Percentiles rank a stretch among this genome's conserved stretches.
These are phyloP conservation scores for Plasmodium fragile DNA, from an alignment of 169 alveolate genomes.

Conservation along the genomic window DNA sequence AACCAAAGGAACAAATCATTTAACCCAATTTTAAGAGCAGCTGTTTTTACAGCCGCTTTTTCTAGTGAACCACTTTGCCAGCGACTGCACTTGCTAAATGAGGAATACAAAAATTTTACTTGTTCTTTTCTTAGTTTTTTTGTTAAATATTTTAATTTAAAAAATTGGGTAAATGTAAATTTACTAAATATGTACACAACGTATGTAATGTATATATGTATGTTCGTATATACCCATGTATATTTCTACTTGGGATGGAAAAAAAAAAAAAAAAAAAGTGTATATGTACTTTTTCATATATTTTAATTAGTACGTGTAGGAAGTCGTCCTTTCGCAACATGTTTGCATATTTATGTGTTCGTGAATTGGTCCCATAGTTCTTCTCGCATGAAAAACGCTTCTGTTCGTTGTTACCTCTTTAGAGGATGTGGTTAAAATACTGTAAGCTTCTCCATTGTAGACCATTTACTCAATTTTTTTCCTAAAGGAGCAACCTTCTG, in stretches of 20 bases:
- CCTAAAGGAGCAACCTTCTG: slow-evolving; percentile 97
- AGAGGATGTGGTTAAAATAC: background rate
- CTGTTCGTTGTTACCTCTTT: background rate
- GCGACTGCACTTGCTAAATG: background rate
- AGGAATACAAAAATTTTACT: background rate
- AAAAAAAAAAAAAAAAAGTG: slow-evolving; percentile 7
- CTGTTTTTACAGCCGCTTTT: background rate
- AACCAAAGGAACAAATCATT: background rate
- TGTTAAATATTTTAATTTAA: slow-evolving; percentile 21
- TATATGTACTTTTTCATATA: background rate
- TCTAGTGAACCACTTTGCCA: background rate
- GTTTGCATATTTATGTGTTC: background rate
- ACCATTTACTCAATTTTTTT: slow-evolving; percentile 88
- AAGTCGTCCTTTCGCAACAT: background rate
- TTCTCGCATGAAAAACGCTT: background rate
- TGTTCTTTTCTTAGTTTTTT: slow-evolving; percentile 9
- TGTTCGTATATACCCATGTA: slow-evolving; percentile 16
- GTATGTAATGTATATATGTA: background rate
- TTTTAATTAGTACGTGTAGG: slow-evolving; percentile 24
- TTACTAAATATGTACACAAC: background rate
- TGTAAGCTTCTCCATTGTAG: background rate
- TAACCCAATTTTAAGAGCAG: background rate
- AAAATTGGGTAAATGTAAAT: slow-evolving; percentile 23
- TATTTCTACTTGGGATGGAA: slow-evolving; percentile 12
- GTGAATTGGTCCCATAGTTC: background rate